These are phyloP conservation scores for Nepenthes gracilis DNA, from an alignment of 148 eudicot genomes.

Conservation along the genomic window DNA sequence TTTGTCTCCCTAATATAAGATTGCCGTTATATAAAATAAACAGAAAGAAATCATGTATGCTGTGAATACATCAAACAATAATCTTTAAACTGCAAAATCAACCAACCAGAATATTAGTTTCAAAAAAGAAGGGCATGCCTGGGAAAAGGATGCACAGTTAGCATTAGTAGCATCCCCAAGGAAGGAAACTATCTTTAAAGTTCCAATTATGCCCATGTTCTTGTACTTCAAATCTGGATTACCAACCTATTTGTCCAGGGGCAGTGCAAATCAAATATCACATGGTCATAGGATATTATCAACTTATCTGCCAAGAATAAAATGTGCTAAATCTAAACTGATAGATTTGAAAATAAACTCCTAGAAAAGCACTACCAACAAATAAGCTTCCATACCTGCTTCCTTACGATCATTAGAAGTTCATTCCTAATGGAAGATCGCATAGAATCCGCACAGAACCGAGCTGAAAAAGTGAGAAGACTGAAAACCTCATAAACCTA, in stretches of 20 bases:
- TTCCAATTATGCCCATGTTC: slow-evolving; percentile 58
- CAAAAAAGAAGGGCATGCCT: slow-evolving; percentile 15
- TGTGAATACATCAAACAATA: too few relatives aligned
- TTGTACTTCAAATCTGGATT: slow-evolving; percentile 49
- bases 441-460: slow-evolving; percentile 21
- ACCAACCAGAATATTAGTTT: too few relatives aligned
- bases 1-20: too few relatives aligned
- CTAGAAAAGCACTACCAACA: not conserved
- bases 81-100: too few relatives aligned
- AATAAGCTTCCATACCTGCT: slow-evolving; percentile 29
- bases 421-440: slow-evolving; percentile 38
- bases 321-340: not conserved
- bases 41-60: too few relatives aligned
- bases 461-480: slow-evolving; percentile 33
- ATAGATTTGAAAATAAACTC: not conserved
- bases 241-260: slow-evolving; percentile 22
- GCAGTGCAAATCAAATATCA: not conserved
- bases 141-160: slow-evolving; percentile 18
- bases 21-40: too few relatives aligned
- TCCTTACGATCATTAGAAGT: slow-evolving; percentile 48
- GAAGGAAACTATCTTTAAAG: slow-evolving; percentile 32
- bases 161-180: slow-evolving; percentile 29
- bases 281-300: not conserved
- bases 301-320: not conserved
- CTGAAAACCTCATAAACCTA: slow-evolving; percentile 52